phyloP scores from a whole-genome alignment of 106 monocot genomes.

The Acorus gramineus region DNA sequence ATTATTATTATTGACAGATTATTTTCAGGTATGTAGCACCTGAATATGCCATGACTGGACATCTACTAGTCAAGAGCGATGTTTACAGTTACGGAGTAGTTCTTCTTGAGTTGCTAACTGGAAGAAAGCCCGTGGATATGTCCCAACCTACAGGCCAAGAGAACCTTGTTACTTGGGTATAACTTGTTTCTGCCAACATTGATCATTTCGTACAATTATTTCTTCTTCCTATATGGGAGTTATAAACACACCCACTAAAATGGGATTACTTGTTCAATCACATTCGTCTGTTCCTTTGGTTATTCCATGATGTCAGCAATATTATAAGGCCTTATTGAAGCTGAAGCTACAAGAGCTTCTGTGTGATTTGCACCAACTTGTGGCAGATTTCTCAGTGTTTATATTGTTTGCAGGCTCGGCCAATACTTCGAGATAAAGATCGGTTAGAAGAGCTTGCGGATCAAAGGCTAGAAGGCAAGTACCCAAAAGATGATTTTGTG shows the following conservation, averaged over 20 bases:
- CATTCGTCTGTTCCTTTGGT: not conserved
- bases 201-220: too few relatives aligned
- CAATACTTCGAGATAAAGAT: conserved; percentile 25
- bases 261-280: too few relatives aligned
- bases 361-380: too few relatives aligned
- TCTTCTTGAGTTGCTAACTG: conserved; percentile 24
- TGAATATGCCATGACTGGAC: conserved; percentile 35
- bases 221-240: too few relatives aligned
- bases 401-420: conserved; percentile 15
- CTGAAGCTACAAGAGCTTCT: not conserved
- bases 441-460: conserved; percentile 20
- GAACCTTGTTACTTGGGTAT: conserved; percentile 29
- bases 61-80: conserved; percentile 28
- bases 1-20: not conserved
- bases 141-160: conserved; percentile 30
- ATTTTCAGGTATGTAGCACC: conserved; percentile 27
- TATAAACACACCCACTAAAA: too few relatives aligned
- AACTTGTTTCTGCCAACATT: not conserved
- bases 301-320: not conserved
- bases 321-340: not conserved
- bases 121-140: conserved; percentile 30
- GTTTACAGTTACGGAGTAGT: conserved; percentile 32
- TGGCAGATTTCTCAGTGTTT: not conserved
- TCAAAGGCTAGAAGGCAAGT: conserved; percentile 14
- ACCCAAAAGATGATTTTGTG: conserved; percentile 23